phyloP scores from a whole-genome alignment of 2,329 filamentous ascomycete species.

The Pezicula neosporulosa region DNA sequence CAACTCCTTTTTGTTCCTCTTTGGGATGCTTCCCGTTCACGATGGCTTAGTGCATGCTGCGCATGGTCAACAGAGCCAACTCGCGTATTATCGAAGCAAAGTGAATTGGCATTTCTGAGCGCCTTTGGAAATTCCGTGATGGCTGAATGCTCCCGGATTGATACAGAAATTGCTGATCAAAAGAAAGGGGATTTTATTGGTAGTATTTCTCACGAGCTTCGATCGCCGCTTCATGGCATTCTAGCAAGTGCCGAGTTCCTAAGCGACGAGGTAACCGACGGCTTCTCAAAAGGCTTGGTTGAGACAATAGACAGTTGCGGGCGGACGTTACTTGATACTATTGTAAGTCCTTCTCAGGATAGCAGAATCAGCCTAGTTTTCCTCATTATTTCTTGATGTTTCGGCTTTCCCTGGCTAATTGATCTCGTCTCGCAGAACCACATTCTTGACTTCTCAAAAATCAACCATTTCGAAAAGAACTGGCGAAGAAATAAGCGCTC shows the following conservation, averaged over 20 bases:
- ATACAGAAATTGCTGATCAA: slow-evolving; percentile 46
- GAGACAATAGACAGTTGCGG: slow-evolving; percentile 34
- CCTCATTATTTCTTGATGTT: neutral
- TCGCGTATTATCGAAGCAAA: slow-evolving; percentile 30
- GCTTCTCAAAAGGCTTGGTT: slow-evolving; percentile 26
- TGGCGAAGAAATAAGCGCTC: slow-evolving; percentile 24
- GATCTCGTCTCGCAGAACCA: slow-evolving; percentile 27
- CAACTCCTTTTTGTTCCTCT: slow-evolving; percentile 46
- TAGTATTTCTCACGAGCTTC: slow-evolving; percentile 55
- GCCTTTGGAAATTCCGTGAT: slow-evolving; percentile 49
- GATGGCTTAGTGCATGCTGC: slow-evolving; percentile 49
- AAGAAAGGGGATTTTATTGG: slow-evolving; percentile 58
- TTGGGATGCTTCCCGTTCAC: slow-evolving; percentile 42
- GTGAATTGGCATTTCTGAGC: slow-evolving; percentile 33
- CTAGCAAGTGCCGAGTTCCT: slow-evolving; percentile 49
- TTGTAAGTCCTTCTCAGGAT: slow-evolving; percentile 19
- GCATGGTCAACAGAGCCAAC: slow-evolving; percentile 34
- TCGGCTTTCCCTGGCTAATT: neutral
- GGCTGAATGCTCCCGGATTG: slow-evolving; percentile 50
- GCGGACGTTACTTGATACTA: slow-evolving; percentile 34
- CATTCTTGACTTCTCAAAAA: slow-evolving; percentile 38
- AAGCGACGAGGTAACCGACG: slow-evolving; percentile 34
- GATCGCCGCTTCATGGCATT: slow-evolving; percentile 55
- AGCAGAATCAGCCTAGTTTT: too few relatives aligned
- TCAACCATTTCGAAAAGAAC: slow-evolving; percentile 29